phyloP scores from a whole-genome alignment of 2,329 filamentous ascomycete species.

The Hansfordia pulvinata region DNA sequence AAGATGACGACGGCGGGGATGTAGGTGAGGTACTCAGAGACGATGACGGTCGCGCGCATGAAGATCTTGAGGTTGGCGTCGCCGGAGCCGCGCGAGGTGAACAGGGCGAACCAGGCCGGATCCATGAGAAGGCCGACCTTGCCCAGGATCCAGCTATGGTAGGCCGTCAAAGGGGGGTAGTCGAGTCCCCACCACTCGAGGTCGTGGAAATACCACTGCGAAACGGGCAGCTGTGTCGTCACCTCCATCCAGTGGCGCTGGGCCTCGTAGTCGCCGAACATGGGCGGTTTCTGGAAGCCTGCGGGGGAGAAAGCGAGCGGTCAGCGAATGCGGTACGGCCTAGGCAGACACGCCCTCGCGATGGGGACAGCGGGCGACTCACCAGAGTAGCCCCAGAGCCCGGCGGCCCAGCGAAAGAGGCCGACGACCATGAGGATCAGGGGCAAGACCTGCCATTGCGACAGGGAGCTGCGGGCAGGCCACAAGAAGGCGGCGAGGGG shows the following conservation, averaged over 20 bases:
- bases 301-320: conserved; percentile 4
- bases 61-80: conserved; percentile 75
- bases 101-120: conserved; percentile 75
- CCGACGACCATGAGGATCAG: conserved; percentile 81
- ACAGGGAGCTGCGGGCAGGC: conserved; percentile 71
- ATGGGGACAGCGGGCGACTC: conserved; percentile 9
- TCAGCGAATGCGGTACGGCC: conserved; percentile 1
- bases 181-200: conserved; percentile 96
- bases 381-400: conserved; percentile 94
- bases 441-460: conserved; percentile 86
- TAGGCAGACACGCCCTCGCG: not conserved
- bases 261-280: conserved; percentile 95
- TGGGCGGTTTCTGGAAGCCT: conserved; percentile 72
- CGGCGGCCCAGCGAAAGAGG: conserved; percentile 83
- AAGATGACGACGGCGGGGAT: conserved; percentile 79
- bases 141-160: conserved; percentile 93
- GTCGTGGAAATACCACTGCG: conserved; percentile 97
- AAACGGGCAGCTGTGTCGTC: conserved; percentile 75
- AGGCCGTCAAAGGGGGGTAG: conserved; percentile 93
- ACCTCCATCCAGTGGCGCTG: conserved; percentile 99
- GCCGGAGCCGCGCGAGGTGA: conserved; percentile 69
- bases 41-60: conserved; percentile 84
- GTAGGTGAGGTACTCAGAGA: conserved; percentile 85
- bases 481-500: conserved; percentile 90
- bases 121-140: conserved; percentile 71